Evolutionary conservation across 257 asterid species (phyloP).

Genomic region (Nyctanthes arbortristis): DNA sequence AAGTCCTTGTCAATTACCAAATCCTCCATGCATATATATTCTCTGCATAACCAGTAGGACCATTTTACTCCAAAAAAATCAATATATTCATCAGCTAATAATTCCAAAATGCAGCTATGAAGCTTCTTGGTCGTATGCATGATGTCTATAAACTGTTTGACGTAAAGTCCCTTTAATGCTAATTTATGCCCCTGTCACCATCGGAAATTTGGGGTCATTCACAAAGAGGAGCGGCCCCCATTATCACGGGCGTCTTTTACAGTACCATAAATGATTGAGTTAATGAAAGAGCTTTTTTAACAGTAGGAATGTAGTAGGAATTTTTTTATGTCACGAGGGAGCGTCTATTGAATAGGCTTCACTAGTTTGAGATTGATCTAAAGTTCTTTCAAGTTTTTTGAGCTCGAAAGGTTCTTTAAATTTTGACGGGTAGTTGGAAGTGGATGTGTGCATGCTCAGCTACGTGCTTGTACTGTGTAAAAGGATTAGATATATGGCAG

Average conservation of each 20-base stretch:
- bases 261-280: conserved; percentile 31
- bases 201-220: conserved; percentile 17
- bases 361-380: neutral
- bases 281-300: conserved; percentile 16
- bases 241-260: conserved; percentile 36
- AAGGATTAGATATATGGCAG: too few species aligned
- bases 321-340: neutral
- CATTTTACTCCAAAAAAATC: conserved; percentile 23
- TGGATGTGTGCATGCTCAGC: too few species aligned
- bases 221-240: too few species aligned
- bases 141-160: conserved; percentile 2
- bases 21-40: conserved; percentile 21
- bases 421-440: neutral
- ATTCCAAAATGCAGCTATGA: conserved; percentile 31
- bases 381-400: neutral
- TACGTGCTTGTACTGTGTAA: neutral
- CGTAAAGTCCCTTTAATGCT: neutral
- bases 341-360: neutral
- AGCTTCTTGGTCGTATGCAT: too few species aligned
- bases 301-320: conserved; percentile 7
- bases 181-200: conserved; percentile 20
- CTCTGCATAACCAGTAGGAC: conserved; percentile 35
- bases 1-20: conserved; percentile 22
- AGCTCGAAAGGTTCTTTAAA: neutral
- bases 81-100: conserved; percentile 24